phyloP scores from a whole-genome alignment of 2,329 filamentous ascomycete species.

The Coniella vitis region DNA sequence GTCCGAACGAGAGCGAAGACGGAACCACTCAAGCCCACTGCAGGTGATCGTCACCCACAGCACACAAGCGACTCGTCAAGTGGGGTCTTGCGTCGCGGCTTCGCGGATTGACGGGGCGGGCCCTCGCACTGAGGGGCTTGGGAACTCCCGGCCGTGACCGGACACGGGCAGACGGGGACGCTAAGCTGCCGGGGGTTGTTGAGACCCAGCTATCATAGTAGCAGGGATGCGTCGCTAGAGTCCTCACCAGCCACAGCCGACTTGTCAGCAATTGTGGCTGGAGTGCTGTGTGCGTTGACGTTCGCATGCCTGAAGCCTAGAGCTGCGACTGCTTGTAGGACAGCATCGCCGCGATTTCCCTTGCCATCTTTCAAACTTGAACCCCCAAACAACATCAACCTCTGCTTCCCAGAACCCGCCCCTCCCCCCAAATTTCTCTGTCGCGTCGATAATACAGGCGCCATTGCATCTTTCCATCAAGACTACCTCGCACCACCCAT shows the following conservation, averaged over 20 bases:
- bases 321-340: constrained; percentile 3
- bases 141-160: constrained; percentile 6
- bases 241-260: constrained; percentile 8
- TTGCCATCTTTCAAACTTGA: not conserved
- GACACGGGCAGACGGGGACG: not conserved
- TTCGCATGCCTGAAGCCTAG: constrained; percentile 17
- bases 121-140: not conserved
- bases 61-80: not conserved
- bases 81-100: not conserved
- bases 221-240: too few species aligned
- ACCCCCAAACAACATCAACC: constrained; percentile 1
- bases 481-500: not conserved
- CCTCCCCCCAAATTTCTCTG: not conserved
- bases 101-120: not conserved
- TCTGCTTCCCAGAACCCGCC: not conserved
- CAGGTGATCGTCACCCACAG: not conserved
- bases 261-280: constrained; percentile 1
- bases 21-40: not conserved
- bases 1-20: not conserved
- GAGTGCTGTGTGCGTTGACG: constrained; percentile 14
- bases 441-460: not conserved
- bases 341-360: constrained; percentile 8
- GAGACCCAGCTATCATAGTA: not conserved
- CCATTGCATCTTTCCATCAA: not conserved
- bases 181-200: not conserved